Evolutionary conservation across 2,329 filamentous ascomycete genomes (phyloP).

Genomic region (Diatrype stigma): DNA sequence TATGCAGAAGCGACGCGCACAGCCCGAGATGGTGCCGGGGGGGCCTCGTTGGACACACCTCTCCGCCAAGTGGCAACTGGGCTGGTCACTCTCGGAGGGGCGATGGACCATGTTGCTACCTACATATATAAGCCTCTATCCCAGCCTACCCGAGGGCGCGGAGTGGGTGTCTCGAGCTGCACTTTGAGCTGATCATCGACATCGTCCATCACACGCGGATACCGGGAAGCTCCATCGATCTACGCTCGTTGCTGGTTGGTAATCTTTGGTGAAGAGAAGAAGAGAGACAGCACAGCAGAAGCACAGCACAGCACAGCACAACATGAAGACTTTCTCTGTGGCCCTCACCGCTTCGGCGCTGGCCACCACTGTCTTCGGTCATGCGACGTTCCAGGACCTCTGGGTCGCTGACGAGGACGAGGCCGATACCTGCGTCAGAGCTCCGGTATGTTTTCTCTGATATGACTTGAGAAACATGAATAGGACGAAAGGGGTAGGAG

Average conservation of each 20-base stretch:
- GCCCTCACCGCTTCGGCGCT: slow-evolving; percentile 8
- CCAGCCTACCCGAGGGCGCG: neutral
- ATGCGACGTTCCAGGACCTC: slow-evolving; percentile 48
- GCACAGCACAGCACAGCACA: neutral
- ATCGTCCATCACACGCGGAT: no score
- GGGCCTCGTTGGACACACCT: no score
- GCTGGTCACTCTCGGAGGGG: neutral
- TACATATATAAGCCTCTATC: neutral
- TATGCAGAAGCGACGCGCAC: neutral
- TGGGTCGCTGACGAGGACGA: slow-evolving; percentile 42
- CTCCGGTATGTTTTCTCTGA: slow-evolving; percentile 12
- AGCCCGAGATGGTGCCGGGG: neutral
- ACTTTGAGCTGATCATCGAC: no score
- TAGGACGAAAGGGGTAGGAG: neutral
- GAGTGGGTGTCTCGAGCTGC: neutral
- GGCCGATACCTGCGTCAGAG: slow-evolving; percentile 18
- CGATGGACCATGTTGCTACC: neutral
- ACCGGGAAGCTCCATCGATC: no score
- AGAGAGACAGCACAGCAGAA: neutral
- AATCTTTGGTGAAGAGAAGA: neutral
- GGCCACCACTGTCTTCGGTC: slow-evolving; percentile 35
- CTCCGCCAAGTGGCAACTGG: neutral
- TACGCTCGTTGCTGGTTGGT: no score
- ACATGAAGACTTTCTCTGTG: slow-evolving; percentile 12
- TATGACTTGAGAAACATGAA: neutral